Evolutionary conservation across 257 asterid genomes (phyloP).

Genomic region (Mitragyna speciosa): DNA sequence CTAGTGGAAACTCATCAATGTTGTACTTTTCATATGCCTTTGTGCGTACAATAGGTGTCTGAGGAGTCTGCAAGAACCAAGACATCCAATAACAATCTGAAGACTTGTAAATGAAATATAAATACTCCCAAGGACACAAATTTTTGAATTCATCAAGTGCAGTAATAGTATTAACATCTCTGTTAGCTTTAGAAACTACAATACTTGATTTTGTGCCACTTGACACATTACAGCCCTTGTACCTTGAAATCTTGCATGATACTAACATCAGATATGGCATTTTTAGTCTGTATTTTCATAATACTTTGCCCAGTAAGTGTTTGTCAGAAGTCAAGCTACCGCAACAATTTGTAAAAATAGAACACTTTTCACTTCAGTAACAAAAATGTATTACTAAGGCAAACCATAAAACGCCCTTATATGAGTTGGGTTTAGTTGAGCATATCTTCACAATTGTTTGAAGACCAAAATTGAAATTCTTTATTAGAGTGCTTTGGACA

Average conservation of each 20-base stretch:
- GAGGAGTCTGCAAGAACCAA: conserved; percentile 74
- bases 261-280: not conserved
- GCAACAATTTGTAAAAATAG: not conserved
- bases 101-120: not conserved
- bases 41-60: conserved; percentile 96
- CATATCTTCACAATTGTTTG: not conserved
- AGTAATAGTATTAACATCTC: not conserved
- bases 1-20: conserved; percentile 85
- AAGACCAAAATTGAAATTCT: not conserved
- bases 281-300: not conserved
- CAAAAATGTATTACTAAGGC: not conserved
- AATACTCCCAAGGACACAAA: not conserved
- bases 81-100: conserved; percentile 10
- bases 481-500: not conserved
- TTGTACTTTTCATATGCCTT: conserved; percentile 75
- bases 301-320: not conserved
- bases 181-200: not conserved
- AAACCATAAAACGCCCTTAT: not conserved
- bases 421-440: not conserved
- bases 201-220: not conserved
- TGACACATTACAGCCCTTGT: not conserved
- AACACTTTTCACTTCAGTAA: not conserved
- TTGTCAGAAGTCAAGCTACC: not conserved
- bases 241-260: not conserved
- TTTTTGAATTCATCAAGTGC: too few species aligned